These are phyloP conservation scores for Rhodotorula babjevae DNA, from an alignment of 768 basidiomycete species.

Conservation along the genomic window DNA sequence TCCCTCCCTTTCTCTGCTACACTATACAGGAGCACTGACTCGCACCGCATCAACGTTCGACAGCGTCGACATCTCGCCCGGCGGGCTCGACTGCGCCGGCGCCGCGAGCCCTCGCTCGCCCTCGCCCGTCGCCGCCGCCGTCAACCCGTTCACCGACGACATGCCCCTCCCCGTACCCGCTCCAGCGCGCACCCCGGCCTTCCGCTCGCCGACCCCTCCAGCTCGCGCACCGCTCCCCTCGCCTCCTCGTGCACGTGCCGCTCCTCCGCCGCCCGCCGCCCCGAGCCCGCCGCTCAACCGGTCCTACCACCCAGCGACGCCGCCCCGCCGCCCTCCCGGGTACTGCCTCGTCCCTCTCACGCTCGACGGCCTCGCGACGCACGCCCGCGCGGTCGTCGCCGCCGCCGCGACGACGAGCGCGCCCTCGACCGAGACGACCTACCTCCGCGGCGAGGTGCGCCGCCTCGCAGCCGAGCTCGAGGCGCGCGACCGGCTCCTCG, in stretches of 20 bases:
- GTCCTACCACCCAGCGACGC: neutral
- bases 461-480: conserved; percentile 1
- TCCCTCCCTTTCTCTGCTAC: neutral
- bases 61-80: neutral
- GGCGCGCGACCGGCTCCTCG: neutral
- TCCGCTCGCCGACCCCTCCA: neutral
- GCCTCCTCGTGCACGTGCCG: neutral
- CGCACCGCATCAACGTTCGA: too few relatives aligned
- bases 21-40: too few relatives aligned
- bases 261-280: neutral
- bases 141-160: neutral
- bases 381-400: neutral
- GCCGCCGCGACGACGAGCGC: neutral
- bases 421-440: neutral
- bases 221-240: neutral
- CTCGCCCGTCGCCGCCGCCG: neutral
- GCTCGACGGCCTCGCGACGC: neutral
- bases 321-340: neutral
- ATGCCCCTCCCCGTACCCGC: neutral
- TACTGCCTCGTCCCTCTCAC: conserved; percentile 13
- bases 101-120: too few relatives aligned
- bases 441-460: conserved; percentile 12
- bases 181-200: neutral
- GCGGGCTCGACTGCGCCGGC: neutral
- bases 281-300: neutral